Evolutionary conservation across 495 filamentous ascomycete species (phyloP).

Genomic region (Trichoderma reesei): DNA sequence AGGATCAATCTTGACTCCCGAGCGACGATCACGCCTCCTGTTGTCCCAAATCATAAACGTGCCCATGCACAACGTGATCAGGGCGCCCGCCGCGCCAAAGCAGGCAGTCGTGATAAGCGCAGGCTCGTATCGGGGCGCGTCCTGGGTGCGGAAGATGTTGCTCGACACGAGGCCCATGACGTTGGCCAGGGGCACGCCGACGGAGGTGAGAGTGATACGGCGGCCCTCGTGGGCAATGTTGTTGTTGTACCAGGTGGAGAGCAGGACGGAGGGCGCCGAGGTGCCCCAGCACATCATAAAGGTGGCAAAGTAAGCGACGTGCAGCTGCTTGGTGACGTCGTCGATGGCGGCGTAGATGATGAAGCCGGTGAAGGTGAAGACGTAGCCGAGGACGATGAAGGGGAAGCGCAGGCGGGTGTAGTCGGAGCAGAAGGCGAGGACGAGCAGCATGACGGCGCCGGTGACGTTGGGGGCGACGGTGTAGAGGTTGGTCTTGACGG

Average conservation of each 20-base stretch:
- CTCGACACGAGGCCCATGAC: constrained; percentile 69
- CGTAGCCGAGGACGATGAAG: constrained; percentile 63
- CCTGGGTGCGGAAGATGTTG: constrained; percentile 64
- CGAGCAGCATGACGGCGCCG: constrained; percentile 58
- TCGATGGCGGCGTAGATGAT: constrained; percentile 60
- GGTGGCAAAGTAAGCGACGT: constrained; percentile 64
- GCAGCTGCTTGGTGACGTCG: constrained; percentile 46
- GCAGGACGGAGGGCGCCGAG: constrained; percentile 45
- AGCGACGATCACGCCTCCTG: constrained; percentile 45
- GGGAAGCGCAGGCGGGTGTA: constrained; percentile 56
- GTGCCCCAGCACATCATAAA: constrained; percentile 80
- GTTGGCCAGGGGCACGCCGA: constrained; percentile 68
- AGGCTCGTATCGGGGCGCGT: constrained; percentile 64
- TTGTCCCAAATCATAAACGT: constrained; percentile 67
- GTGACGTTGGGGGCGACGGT: constrained; percentile 65
- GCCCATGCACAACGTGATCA: constrained; percentile 49
- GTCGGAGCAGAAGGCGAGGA: constrained; percentile 61
- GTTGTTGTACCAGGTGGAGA: constrained; percentile 67
- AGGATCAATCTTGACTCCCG: constrained; percentile 51
- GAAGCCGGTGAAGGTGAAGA: constrained; percentile 65
- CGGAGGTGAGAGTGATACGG: constrained; percentile 58
- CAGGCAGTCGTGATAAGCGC: constrained; percentile 63
- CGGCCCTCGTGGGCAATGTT: constrained; percentile 68
- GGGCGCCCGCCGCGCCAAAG: constrained; percentile 56
- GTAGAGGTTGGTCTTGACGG: constrained; percentile 66